These are phyloP conservation scores for Dryadomyces quercus-mongolicae DNA, from an alignment of 2,329 filamentous ascomycete genomes.

Conservation along the genomic window DNA sequence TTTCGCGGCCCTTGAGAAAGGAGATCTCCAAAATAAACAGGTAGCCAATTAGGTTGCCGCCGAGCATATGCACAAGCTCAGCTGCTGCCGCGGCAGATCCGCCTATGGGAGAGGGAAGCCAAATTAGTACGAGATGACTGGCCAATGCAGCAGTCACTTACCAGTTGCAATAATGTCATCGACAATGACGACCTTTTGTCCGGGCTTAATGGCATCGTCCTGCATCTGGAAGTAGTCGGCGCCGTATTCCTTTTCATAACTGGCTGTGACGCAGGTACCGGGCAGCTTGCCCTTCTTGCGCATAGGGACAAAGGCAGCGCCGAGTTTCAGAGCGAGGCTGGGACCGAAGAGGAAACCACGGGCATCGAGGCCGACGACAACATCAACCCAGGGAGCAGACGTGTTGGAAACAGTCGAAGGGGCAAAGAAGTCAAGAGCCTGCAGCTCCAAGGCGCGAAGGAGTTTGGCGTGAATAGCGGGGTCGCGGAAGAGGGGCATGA, in stretches of 20 bases:
- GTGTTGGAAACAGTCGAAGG: constrained; percentile 17
- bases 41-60: constrained; percentile 77
- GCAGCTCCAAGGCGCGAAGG: constrained; percentile 73
- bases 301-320: constrained; percentile 81
- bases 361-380: constrained; percentile 87
- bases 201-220: constrained; percentile 66
- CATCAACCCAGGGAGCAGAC: constrained; percentile 55
- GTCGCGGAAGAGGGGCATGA: constrained; percentile 87
- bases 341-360: constrained; percentile 94
- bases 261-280: constrained; percentile 72
- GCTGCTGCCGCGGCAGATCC: constrained; percentile 84
- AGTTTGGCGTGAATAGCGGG: constrained; percentile 62
- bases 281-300: constrained; percentile 94
- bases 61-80: constrained; percentile 73
- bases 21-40: constrained; percentile 93
- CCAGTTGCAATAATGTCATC: constrained; percentile 98
- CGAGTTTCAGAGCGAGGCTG: constrained; percentile 69
- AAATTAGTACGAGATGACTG: background rate
- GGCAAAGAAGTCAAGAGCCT: constrained; percentile 49
- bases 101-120: constrained; percentile 38
- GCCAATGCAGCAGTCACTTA: constrained; percentile 32
- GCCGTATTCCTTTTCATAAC: constrained; percentile 93
- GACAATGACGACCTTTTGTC: constrained; percentile 83
- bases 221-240: constrained; percentile 96
- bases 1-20: constrained; percentile 82